These are phyloP conservation scores for Pythium diclinum DNA, from an alignment of 352 stramenopile species.

Conservation along the genomic window DNA sequence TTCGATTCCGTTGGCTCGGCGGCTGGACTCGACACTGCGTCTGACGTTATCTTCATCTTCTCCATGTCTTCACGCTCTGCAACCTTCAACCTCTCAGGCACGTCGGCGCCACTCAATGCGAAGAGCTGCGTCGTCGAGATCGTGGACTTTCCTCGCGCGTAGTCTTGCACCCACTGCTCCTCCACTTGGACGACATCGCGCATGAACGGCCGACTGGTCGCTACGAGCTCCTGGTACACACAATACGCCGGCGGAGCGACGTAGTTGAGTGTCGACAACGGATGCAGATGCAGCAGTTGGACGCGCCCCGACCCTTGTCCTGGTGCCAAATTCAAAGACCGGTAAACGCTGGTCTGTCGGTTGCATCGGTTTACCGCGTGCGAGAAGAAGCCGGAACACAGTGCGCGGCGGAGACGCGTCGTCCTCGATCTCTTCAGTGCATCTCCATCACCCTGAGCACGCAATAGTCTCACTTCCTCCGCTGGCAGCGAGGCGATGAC, in stretches of 20 bases:
- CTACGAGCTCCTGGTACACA: constrained; percentile 72
- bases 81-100: constrained; percentile 3
- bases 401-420: constrained; percentile 21
- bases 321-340: constrained; percentile 20
- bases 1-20: background rate
- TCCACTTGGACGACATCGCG: constrained; percentile 51
- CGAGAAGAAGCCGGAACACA: constrained; percentile 66
- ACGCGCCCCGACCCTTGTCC: constrained; percentile 13
- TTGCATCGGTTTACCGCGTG: constrained; percentile 60
- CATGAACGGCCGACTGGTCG: constrained; percentile 72
- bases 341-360: constrained; percentile 56
- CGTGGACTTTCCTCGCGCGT: constrained; percentile 30
- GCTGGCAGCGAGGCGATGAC: constrained; percentile 39
- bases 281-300: constrained; percentile 68
- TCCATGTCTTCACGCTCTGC: background rate
- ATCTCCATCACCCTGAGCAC: background rate
- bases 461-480: constrained; percentile 30
- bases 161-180: constrained; percentile 47
- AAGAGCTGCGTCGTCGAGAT: constrained; percentile 39
- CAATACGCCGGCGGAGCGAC: constrained; percentile 47
- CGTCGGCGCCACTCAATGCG: constrained; percentile 42
- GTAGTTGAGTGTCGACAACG: constrained; percentile 52
- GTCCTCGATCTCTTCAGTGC: constrained; percentile 10
- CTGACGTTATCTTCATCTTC: background rate
- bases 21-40: background rate